Base-by-base conservation (phyloP, 164 flowering plant genomes). In the Saururus chinensis region DNA sequence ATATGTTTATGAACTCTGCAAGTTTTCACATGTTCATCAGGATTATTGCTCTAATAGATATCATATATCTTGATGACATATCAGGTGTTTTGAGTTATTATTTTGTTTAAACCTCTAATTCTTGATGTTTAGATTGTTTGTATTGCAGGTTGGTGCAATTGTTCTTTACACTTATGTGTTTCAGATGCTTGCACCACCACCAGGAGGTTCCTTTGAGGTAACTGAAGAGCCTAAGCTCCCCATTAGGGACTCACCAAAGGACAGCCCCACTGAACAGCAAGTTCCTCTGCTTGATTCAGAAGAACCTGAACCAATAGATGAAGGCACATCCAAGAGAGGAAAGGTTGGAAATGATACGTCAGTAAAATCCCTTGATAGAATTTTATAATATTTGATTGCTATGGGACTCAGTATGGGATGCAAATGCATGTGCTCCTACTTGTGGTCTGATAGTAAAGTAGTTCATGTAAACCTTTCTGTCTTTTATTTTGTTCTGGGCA, bases 131-230 rank as follows among this genome's bases (percentile, higher is more conserved):
- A 17, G 59, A 48, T 24, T 57, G 52, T 70, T 4, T 71, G 5
- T 62, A 21, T 69, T 52, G 65, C 71, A 93, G 99, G 99, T 93
- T 65, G 97, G 99, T 70, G 99, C 99, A 49, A 88, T 93, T 58
- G 64, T 90, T 71, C 75, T 90, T 11, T 90, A 93, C 70, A 93
- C 97, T 5, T 93, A 90, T 72, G 99, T 93, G 45, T 93, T 82
- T 68, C 71, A 83, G 20, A 93, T 93, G 99, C 80, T 93, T 66
- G 82, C 96, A 21, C 99, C 99, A 62, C 97, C 99, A 49, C 86
- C 84, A 3, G 95, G 79, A 67, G 97, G 95, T 56, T 79, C 89
- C 59, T 92, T 83, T 73, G 91, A 90, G 13, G 48, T 12, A 59
- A 35, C 74, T 62, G 96, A 83, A 40, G 85, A 77, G 40, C 65